Percentiles rank a stretch among this genome's conserved stretches.
phyloP scores from a whole-genome alignment of 129 eudicot species.

The Flaveria brownii region DNA sequence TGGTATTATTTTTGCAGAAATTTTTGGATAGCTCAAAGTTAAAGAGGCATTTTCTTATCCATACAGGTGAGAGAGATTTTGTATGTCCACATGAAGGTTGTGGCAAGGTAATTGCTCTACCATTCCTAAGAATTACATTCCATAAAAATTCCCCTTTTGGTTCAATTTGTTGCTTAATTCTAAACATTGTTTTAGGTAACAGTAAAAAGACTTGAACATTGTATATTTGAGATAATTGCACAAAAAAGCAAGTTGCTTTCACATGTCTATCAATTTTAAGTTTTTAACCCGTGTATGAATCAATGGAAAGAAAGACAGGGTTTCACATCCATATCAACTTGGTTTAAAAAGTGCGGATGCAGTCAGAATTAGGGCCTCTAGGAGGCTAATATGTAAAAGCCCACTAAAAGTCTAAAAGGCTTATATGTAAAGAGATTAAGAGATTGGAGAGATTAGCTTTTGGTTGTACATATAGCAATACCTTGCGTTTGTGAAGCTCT shows the following conservation, averaged over 20 bases:
- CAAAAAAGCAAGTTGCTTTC: not conserved
- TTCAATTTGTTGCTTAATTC: not conserved
- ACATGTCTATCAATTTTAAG: not conserved
- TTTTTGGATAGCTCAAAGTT: conserved; percentile 97
- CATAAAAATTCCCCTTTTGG: not conserved
- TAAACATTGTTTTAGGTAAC: not conserved
- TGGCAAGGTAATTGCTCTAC: conserved; percentile 73
- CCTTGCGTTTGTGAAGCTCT: too few relatives aligned
- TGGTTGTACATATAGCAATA: too few relatives aligned
- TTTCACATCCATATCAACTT: not conserved
- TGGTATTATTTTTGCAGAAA: conserved; percentile 64
- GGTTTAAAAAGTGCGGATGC: too few relatives aligned
- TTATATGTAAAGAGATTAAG: too few relatives aligned
- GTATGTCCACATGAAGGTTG: conserved; percentile 98
- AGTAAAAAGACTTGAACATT: not conserved
- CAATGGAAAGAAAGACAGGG: not conserved
- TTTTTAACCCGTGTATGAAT: not conserved
- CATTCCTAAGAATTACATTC: not conserved
- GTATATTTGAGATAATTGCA: not conserved
- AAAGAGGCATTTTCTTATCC: conserved; percentile 90
- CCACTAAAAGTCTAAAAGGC: too few relatives aligned
- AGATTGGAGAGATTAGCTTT: too few relatives aligned
- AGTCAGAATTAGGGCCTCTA: too few relatives aligned
- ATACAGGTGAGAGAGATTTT: conserved; percentile 96
- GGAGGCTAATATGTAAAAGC: too few relatives aligned